Evolutionary conservation across 2,329 filamentous ascomycete genomes (phyloP).

Genomic region (Fusarium cicatricum): DNA sequence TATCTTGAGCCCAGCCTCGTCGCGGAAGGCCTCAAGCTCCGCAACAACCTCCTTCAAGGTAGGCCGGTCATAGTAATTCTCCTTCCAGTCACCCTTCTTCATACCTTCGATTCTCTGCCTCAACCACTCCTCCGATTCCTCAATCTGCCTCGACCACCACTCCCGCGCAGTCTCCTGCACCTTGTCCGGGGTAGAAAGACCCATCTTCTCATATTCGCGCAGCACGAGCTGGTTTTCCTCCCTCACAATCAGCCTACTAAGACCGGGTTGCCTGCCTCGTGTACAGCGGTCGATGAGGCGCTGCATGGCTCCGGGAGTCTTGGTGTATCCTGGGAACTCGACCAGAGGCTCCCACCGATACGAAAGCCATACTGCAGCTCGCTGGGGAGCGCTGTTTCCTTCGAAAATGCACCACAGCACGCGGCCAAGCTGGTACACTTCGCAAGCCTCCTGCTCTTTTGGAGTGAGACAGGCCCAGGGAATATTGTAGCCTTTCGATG

Average conservation of each 20-base stretch:
- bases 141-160: conserved; percentile 61
- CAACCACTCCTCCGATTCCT: conserved; percentile 58
- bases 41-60: conserved; percentile 54
- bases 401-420: conserved; percentile 71
- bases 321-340: conserved; percentile 63
- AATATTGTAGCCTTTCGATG: conserved; percentile 61
- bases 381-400: conserved; percentile 65
- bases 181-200: conserved; percentile 47
- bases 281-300: conserved; percentile 62
- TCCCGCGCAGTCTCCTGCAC: conserved; percentile 50
- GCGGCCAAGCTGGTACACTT: conserved; percentile 70
- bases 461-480: conserved; percentile 63
- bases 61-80: conserved; percentile 60
- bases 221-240: conserved; percentile 57
- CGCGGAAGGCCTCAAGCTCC: conserved; percentile 42
- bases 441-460: conserved; percentile 63
- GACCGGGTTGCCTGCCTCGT: conserved; percentile 53
- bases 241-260: conserved; percentile 56
- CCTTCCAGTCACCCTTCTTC: conserved; percentile 56
- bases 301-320: conserved; percentile 56
- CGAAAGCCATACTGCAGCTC: conserved; percentile 65
- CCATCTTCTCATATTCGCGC: conserved; percentile 44
- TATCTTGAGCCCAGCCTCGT: conserved; percentile 27
- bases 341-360: conserved; percentile 64
- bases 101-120: conserved; percentile 49